Conservation (phyloP, 108 stramenopile species). For the Skeletonema tropicum region DNA sequence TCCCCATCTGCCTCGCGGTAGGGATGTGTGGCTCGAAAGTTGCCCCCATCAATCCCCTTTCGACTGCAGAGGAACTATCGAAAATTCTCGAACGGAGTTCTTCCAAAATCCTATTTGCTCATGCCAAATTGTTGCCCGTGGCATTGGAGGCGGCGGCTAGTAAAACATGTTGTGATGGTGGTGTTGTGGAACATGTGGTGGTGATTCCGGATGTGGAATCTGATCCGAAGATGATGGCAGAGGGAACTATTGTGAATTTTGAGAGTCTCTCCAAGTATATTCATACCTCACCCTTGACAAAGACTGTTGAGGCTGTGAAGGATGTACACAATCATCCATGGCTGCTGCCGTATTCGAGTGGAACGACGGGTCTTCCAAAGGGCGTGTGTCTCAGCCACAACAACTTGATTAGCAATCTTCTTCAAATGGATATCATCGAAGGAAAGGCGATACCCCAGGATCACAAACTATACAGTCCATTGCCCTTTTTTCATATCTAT, state of each 20-base stretch:
- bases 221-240: constrained; percentile 54
- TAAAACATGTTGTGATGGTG: constrained; percentile 28
- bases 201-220: constrained; percentile 68
- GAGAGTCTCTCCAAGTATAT: constrained; percentile 52
- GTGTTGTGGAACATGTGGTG: constrained; percentile 63
- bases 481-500: constrained; percentile 96
- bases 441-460: constrained; percentile 49
- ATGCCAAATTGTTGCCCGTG: constrained; percentile 61
- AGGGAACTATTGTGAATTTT: constrained; percentile 59
- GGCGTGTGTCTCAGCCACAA: constrained; percentile 90
- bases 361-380: constrained; percentile 95
- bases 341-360: constrained; percentile 89
- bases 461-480: constrained; percentile 76
- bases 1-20: constrained; percentile 75
- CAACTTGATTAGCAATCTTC: constrained; percentile 83
- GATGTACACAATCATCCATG: constrained; percentile 62
- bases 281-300: constrained; percentile 35
- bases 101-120: constrained; percentile 71
- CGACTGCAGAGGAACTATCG: constrained; percentile 62
- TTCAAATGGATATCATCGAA: constrained; percentile 71
- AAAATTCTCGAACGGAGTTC: constrained; percentile 66
- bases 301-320: constrained; percentile 42
- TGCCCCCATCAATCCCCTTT: constrained; percentile 89
- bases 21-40: constrained; percentile 78
- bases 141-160: constrained; percentile 76